phyloP scores from a whole-genome alignment of 129 eudicot genomes.

The Heracleum sosnowskyi region DNA sequence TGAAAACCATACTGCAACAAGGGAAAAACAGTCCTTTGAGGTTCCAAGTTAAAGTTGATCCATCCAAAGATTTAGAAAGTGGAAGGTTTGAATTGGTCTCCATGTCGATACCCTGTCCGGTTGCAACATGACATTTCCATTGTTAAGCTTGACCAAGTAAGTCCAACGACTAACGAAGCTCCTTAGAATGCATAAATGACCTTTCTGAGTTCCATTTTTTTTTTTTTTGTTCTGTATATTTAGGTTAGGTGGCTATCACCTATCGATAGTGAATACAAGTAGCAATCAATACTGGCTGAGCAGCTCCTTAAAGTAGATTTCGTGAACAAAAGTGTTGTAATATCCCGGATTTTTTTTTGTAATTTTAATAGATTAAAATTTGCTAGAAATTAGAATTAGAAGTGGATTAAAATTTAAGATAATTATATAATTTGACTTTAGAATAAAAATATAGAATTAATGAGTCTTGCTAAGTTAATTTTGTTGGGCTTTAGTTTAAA shows the following conservation, averaged over 20 bases:
- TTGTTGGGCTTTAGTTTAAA: no score
- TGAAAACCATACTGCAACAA: conserved; percentile 44
- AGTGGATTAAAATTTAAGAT: no score
- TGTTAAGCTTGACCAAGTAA: background rate
- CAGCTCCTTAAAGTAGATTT: background rate
- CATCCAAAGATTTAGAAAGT: conserved; percentile 38
- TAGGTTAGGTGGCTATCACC: background rate
- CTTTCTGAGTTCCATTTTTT: background rate
- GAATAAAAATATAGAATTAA: no score
- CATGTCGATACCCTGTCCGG: conserved; percentile 33
- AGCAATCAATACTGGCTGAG: background rate
- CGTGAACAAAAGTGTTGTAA: no score
- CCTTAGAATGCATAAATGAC: background rate
- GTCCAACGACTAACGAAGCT: background rate
- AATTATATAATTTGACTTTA: no score
- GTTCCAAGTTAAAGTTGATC: conserved; percentile 49
- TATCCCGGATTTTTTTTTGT: no score
- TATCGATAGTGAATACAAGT: background rate
- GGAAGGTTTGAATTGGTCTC: conserved; percentile 75
- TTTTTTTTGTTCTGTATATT: background rate
- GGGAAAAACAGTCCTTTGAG: conserved; percentile 61
- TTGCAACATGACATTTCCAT: background rate
- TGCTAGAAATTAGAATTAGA: no score
- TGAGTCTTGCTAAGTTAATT: no score
- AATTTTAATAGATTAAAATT: no score